Conservation (phyloP, 345 rosid genomes). For the Pistacia atlantica region DNA sequence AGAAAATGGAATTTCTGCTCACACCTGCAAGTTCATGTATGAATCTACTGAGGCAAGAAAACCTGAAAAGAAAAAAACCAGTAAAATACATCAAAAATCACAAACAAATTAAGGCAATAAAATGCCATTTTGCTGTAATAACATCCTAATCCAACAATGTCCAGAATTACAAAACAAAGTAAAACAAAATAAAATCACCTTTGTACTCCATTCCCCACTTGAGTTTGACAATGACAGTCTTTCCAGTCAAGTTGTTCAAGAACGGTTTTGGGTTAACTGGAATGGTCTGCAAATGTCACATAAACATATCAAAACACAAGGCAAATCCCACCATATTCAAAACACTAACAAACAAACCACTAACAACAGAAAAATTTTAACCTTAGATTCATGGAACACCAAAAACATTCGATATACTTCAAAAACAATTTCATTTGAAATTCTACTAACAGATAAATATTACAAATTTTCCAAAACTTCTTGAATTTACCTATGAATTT, state of each 20-base stretch:
- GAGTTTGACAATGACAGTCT: slow-evolving; percentile 25
- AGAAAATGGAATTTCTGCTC: slow-evolving; percentile 1
- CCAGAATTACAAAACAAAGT: neutral
- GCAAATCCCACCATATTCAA: neutral
- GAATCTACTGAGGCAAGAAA: slow-evolving; percentile 95
- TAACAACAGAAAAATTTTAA: neutral
- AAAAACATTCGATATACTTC: too few relatives aligned
- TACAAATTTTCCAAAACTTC: too few relatives aligned
- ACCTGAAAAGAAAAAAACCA: slow-evolving; percentile 41
- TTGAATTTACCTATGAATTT: too few relatives aligned
- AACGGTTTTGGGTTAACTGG: slow-evolving; percentile 25
- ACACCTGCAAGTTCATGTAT: slow-evolving; percentile 95
- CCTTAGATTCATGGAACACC: neutral
- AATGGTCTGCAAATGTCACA: slow-evolving; percentile 12
- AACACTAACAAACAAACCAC: neutral
- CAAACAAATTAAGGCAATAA: neutral
- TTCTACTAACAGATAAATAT: too few relatives aligned
- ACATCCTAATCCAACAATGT: neutral
- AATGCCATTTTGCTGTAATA: neutral
- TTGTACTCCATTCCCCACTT: slow-evolving; percentile 28
- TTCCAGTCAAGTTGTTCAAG: slow-evolving; percentile 25
- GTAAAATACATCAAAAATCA: neutral
- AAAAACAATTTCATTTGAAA: too few relatives aligned
- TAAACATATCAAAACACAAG: neutral
- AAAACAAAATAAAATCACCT: neutral